These are phyloP conservation scores for Saturnispora dispora DNA, from an alignment of 805 yeast genomes.

Conservation along the genomic window DNA sequence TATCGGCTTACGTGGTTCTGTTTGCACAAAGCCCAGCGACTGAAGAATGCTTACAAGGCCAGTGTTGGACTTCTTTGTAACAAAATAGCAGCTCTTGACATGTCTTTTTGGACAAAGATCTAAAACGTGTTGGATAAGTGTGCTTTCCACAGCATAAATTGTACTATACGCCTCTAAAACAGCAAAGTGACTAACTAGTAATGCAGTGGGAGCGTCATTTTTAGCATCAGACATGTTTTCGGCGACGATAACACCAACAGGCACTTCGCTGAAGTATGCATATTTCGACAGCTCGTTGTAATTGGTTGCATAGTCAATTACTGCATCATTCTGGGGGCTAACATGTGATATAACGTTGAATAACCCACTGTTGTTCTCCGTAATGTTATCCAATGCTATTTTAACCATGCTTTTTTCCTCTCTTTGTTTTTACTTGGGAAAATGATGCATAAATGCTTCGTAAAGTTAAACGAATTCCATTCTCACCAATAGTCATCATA, in stretches of 20 bases:
- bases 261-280: conserved; percentile 60
- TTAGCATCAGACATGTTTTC: conserved; percentile 36
- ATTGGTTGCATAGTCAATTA: conserved; percentile 41
- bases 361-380: conserved; percentile 50
- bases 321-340: conserved; percentile 38
- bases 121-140: conserved; percentile 47
- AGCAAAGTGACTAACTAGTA: conserved; percentile 17
- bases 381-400: conserved; percentile 48
- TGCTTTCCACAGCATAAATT: conserved; percentile 49
- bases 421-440: neutral
- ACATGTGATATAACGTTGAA: conserved; percentile 56
- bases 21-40: conserved; percentile 14
- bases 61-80: conserved; percentile 3
- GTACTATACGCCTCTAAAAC: conserved; percentile 55
- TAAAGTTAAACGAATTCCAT: neutral
- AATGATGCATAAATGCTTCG: neutral
- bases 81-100: conserved; percentile 38
- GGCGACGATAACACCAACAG: conserved; percentile 71
- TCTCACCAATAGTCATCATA: neutral
- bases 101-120: conserved; percentile 45
- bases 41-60: neutral
- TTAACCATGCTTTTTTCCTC: conserved; percentile 7
- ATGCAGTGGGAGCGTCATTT: conserved; percentile 27
- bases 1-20: neutral
- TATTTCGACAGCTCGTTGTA: conserved; percentile 45